Conservation (phyloP, 202 grass and related monocot genomes). For the Zoysia matrella region DNA sequence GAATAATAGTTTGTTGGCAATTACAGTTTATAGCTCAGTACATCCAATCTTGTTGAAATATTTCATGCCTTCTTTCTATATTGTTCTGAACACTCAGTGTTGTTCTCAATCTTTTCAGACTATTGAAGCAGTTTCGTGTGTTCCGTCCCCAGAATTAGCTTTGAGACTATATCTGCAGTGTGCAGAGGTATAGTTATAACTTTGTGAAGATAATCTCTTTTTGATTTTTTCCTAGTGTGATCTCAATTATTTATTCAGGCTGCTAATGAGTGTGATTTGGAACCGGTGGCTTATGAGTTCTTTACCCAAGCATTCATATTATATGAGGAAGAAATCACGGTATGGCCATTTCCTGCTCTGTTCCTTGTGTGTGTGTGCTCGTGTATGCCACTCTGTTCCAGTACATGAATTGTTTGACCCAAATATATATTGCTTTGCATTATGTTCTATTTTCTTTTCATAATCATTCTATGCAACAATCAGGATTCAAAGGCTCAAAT, state of each 20-base stretch:
- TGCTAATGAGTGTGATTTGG: constrained; percentile 97
- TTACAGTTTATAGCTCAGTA: background rate
- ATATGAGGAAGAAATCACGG: constrained; percentile 98
- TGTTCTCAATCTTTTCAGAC: constrained; percentile 62
- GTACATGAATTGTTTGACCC: constrained; percentile 7
- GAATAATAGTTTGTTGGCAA: constrained; percentile 1
- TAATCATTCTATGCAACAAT: constrained; percentile 31
- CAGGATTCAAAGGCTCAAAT: constrained; percentile 99
- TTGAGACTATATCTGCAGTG: constrained; percentile 91
- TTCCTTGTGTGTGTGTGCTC: background rate
- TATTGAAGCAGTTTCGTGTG: constrained; percentile 81
- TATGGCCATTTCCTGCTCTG: constrained; percentile 36
- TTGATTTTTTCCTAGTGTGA: constrained; percentile 8
- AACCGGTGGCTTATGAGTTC: constrained; percentile 98
- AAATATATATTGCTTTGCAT: background rate
- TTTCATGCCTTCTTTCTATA: background rate
- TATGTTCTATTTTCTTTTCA: background rate
- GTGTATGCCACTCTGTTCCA: background rate
- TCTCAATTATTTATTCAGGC: constrained; percentile 62
- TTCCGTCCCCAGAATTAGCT: constrained; percentile 90
- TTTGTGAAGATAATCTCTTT: constrained; percentile 31
- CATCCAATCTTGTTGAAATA: background rate
- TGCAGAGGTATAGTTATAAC: constrained; percentile 76
- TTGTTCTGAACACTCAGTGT: constrained; percentile 22
- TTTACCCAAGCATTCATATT: constrained; percentile 99